These are phyloP conservation scores for Candida maesae DNA, from an alignment of 805 yeast genomes.

Conservation along the genomic window DNA sequence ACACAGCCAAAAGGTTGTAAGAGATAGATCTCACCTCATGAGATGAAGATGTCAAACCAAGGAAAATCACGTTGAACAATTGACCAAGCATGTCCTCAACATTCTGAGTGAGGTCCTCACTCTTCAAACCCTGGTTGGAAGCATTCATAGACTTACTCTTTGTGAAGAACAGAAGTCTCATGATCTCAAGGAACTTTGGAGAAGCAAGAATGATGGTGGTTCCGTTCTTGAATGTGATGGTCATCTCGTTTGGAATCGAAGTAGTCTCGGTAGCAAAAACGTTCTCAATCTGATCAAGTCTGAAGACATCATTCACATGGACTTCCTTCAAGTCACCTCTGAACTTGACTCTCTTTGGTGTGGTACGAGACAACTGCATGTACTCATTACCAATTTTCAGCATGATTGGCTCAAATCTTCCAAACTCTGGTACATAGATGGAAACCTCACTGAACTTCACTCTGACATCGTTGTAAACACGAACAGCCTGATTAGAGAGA, in stretches of 20 bases:
- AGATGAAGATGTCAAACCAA: conserved; percentile 61
- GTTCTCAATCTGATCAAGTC: conserved; percentile 36
- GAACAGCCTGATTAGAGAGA: conserved; percentile 38
- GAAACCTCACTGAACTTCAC: conserved; percentile 51
- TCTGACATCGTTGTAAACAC: conserved; percentile 45
- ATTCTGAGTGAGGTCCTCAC: conserved; percentile 21
- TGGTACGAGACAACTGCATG: conserved; percentile 51
- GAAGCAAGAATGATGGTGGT: conserved; percentile 41
- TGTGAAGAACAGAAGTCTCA: conserved; percentile 65
- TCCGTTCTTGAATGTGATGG: conserved; percentile 37
- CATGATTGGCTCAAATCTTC: conserved; percentile 55
- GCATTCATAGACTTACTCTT: conserved; percentile 47
- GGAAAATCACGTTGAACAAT: conserved; percentile 58
- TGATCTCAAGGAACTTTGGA: conserved; percentile 56
- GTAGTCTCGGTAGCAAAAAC: conserved; percentile 40
- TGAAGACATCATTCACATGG: conserved; percentile 40
- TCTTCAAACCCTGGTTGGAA: conserved; percentile 6
- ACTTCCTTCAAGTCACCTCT: conserved; percentile 34
- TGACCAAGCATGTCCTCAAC: conserved; percentile 50
- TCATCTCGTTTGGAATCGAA: conserved; percentile 48
- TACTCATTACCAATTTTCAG: conserved; percentile 67
- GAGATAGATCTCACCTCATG: conserved; percentile 61
- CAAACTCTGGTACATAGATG: conserved; percentile 43
- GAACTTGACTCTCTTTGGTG: conserved; percentile 39
- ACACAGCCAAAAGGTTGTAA: conserved; percentile 55